These are phyloP conservation scores for Rossbeevera mucosa DNA, from an alignment of 768 basidiomycete species.

Conservation along the genomic window DNA sequence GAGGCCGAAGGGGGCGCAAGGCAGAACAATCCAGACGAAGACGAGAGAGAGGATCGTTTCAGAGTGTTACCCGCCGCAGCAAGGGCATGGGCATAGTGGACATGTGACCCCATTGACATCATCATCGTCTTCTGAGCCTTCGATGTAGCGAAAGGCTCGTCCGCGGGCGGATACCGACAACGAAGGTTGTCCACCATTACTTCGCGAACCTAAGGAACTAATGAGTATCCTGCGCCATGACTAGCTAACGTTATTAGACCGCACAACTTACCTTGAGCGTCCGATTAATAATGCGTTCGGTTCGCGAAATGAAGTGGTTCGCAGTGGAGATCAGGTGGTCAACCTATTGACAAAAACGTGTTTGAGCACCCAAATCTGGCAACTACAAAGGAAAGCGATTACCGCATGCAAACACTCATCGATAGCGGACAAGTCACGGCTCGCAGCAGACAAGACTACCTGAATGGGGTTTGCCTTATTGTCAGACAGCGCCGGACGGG, in stretches of 20 bases:
- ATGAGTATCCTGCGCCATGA: constrained; percentile 2
- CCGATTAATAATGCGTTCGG: constrained; percentile 52
- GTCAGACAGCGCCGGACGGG: constrained; percentile 26
- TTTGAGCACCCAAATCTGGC: constrained; percentile 6
- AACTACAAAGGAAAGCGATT: constrained; percentile 24
- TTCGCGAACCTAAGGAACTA: constrained; percentile 44
- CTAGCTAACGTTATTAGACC: not conserved
- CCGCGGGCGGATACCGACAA: constrained; percentile 20
- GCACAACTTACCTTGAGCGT: constrained; percentile 46
- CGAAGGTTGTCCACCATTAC: constrained; percentile 43
- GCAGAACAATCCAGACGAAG: constrained; percentile 15
- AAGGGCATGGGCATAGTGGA: not conserved
- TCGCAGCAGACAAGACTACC: constrained; percentile 47
- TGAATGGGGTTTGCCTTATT: constrained; percentile 42
- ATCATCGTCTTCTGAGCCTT: not conserved
- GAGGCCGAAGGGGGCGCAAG: constrained; percentile 21
- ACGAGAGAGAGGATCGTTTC: not conserved
- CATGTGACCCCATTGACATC: not conserved
- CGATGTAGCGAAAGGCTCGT: constrained; percentile 17
- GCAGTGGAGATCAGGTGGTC: constrained; percentile 53
- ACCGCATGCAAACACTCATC: constrained; percentile 52
- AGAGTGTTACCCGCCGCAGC: not conserved
- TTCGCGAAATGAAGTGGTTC: constrained; percentile 51
- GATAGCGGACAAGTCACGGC: constrained; percentile 54
- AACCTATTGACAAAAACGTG: constrained; percentile 35